Percentiles rank a stretch among this genome's conserved stretches.
Conservation (phyloP, 164 flowering plant species). For the Houttuynia cordata region DNA sequence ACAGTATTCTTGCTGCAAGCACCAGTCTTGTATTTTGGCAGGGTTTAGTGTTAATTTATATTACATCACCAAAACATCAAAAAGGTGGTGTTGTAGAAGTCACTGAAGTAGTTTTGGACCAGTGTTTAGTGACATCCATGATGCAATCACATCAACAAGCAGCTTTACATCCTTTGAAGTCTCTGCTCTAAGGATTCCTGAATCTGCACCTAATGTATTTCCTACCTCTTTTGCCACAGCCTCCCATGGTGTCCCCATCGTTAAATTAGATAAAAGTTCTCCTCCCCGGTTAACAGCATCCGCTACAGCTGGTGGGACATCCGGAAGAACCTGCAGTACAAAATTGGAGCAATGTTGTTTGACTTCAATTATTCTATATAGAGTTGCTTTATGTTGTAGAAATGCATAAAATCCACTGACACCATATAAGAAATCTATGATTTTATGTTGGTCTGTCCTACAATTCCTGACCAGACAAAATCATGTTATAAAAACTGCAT, state of each 20-base stretch:
- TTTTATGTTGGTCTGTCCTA: no score
- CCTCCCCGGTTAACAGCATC: conserved; percentile 88
- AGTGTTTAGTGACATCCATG: conserved; percentile 63
- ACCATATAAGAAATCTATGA: not conserved
- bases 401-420: not conserved
- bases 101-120: conserved; percentile 37
- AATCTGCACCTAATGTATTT: conserved; percentile 51
- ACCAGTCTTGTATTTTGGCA: not conserved
- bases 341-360: not conserved
- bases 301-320: conserved; percentile 86
- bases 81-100: not conserved
- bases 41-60: not conserved
- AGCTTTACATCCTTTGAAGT: conserved; percentile 54
- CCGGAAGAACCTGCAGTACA: conserved; percentile 55
- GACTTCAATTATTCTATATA: not conserved
- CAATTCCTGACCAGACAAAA: no score
- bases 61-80: not conserved
- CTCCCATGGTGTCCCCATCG: conserved; percentile 91
- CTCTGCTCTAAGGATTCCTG: conserved; percentile 35
- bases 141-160: conserved; percentile 60
- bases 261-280: conserved; percentile 58
- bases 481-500: no score
- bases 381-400: no score
- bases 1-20: not conserved
- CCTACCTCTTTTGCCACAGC: conserved; percentile 75